Conservation (phyloP, 352 stramenopile genomes). For the Pythium periplocum region DNA sequence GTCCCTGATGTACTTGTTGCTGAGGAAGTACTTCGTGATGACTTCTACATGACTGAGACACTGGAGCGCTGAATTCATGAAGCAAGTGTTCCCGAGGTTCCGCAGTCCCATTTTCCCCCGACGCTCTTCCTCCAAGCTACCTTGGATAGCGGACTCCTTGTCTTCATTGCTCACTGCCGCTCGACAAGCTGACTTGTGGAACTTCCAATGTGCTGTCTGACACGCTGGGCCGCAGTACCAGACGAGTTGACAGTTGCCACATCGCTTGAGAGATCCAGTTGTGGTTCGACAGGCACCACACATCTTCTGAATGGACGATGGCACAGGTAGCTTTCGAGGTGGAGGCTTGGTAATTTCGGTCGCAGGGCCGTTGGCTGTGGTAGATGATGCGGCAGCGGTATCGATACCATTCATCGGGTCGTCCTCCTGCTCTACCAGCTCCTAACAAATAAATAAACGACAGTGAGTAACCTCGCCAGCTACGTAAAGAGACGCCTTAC, state of each 20-base stretch:
- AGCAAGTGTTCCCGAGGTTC: conserved; percentile 84
- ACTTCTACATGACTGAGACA: conserved; percentile 91
- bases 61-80: conserved; percentile 70
- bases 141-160: conserved; percentile 37
- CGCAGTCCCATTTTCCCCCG: conserved; percentile 74
- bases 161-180: conserved; percentile 28
- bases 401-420: conserved; percentile 5
- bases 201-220: conserved; percentile 80
- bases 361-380: too few relatives aligned
- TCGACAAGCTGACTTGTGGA: conserved; percentile 60
- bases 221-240: conserved; percentile 75
- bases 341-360: too few relatives aligned
- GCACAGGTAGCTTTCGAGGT: conserved; percentile 18
- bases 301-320: conserved; percentile 41
- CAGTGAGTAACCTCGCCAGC: conserved; percentile 2
- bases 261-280: conserved; percentile 52
- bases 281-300: conserved; percentile 57
- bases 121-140: conserved; percentile 40
- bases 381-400: neutral
- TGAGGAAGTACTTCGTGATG: conserved; percentile 95
- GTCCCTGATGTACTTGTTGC: conserved; percentile 89
- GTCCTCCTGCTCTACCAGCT: conserved; percentile 5
- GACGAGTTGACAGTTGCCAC: conserved; percentile 63
- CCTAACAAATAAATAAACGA: conserved; percentile 1
- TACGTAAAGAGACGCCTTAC: conserved; percentile 2